Evolutionary conservation across 306 rosid species (phyloP).

Genomic region (Cicer pinnatifidum): DNA sequence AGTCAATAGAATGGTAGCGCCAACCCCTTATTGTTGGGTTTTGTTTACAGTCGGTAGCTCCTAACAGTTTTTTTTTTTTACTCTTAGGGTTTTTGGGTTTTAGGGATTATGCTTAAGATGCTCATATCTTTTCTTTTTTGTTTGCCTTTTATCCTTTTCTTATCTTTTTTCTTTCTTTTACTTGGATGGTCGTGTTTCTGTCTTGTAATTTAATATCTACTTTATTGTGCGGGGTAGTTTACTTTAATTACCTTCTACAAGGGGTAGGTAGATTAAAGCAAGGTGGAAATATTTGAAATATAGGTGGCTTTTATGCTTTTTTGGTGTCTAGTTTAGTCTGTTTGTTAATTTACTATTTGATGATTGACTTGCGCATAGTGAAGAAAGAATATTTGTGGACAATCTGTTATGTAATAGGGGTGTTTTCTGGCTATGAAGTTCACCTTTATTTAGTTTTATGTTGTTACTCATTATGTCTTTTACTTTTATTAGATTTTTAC

Average conservation of each 20-base stretch:
- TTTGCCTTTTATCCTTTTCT: conserved; percentile 15
- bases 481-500: too few relatives aligned
- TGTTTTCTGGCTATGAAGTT: conserved; percentile 41
- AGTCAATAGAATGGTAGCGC: conserved; percentile 51
- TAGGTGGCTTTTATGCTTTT: conserved; percentile 51
- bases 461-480: not conserved
- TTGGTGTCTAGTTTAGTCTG: conserved; percentile 1
- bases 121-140: conserved; percentile 48
- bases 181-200: conserved; percentile 67
- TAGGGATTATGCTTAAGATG: conserved; percentile 49
- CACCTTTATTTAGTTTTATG: not conserved
- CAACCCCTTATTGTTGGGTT: conserved; percentile 56
- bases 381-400: conserved; percentile 42
- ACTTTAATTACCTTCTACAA: conserved; percentile 60
- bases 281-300: conserved; percentile 85
- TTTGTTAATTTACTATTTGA: not conserved
- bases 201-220: conserved; percentile 77
- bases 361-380: conserved; percentile 43
- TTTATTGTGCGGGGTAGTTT: conserved; percentile 59
- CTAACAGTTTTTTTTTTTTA: conserved; percentile 74
- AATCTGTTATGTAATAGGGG: conserved; percentile 47
- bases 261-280: conserved; percentile 87
- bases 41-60: conserved; percentile 66
- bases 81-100: conserved; percentile 71
- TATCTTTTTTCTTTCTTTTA: not conserved